Base-by-base conservation (phyloP, 805 yeast species). In the Millerozyma miso region DNA sequence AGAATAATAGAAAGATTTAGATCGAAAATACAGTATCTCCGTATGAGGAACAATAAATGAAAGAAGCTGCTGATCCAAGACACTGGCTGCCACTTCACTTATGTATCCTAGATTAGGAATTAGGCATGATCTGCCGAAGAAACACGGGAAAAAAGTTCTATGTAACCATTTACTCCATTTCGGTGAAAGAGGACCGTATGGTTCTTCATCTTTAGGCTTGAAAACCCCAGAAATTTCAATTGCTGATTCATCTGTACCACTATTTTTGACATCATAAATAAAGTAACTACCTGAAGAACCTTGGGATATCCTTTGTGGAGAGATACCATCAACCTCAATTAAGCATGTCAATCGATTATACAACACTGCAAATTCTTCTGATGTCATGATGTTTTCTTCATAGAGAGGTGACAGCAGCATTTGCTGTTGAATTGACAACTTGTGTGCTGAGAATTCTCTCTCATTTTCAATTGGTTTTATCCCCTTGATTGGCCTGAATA, bases 141-240 rank as follows among this genome's bases (percentile, higher is more conserved):
- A 83, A 51, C 88, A 84, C 2, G 90, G 90, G 43, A 84, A 84
- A 47, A 84, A 71, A 19, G 83, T 84, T 50, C 89, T 59, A 55
- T 84, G 89, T 3, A 82, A 56, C 89, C 90, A 84, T 60, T 84
- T 84, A 1, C 85, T 77, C 88, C 89, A 81, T 56, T 84, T 84
- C 1, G 90, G 89, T 3, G 85, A 79, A 40, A 84, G 54, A 1
- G 88, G 87, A 0, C 89, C 90, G 54, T 84, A 84, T 0, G 89
- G 90, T 51, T 84, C 89, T 58, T 84, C 90, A 58, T 83, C 88
- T 54, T 82, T 83, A 3, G 90, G 90, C 56, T 84, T 84, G 67
- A 84, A 84, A 2, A 84, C 80, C 0, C 83, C 89, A 13, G 72
- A 72, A 19, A 44, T 45, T 3, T 39, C 41, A 10, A 39, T 39